Base-by-base conservation (phyloP, 2,329 filamentous ascomycete species). In the Trichoderma asperellum region DNA sequence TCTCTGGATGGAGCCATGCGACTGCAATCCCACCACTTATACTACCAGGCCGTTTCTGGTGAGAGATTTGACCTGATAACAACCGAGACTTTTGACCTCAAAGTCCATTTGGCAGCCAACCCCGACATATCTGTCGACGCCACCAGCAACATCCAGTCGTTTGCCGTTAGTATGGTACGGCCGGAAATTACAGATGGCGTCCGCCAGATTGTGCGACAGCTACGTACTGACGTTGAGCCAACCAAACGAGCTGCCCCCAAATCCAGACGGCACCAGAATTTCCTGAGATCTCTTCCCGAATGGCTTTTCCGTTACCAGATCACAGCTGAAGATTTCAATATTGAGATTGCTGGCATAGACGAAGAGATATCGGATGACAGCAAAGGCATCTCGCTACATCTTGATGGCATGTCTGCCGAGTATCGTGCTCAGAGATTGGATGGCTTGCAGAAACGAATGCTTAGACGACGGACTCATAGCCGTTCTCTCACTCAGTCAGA, bases 141-240 rank as follows among this genome's bases (percentile, higher is more conserved):
- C 12, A 91, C 88, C 61, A 94, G 92, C 24, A 93, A 89, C 71
- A 82, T 97, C 2, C 92, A 97, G 76, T 96, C 93, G 0, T 94
- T 96, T 73, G 92, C 93, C 1, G 85, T 97, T 60, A 96, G 94
- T 76, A 91, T 99, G 84, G 90, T 97, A 10, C 90, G 95, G 27
- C 91, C 93, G 6, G 96, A 99, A 76, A 97, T 99, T 70, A 96
- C 91, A 66, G 92, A 96, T 75, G 96, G 96, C 27, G 85, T 99
- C 37, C 92, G 92, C 29, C 93, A 98, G 77, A 97, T 99, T 71
- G 89, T 97, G 16, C 88, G 89, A 53, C 94, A 98, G 76, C 85
- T 97, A 64, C 88, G 91, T 56, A 88, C 88, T 35, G 89, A 92
- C 71, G 86, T 91, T 11, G 86, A 91, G 72, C 87, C 89, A 3